Evolutionary conservation across 2,329 filamentous ascomycete genomes (phyloP), one percentile per base, ranked within the genome.

Genomic region (Aspergillus proliferans): DNA sequence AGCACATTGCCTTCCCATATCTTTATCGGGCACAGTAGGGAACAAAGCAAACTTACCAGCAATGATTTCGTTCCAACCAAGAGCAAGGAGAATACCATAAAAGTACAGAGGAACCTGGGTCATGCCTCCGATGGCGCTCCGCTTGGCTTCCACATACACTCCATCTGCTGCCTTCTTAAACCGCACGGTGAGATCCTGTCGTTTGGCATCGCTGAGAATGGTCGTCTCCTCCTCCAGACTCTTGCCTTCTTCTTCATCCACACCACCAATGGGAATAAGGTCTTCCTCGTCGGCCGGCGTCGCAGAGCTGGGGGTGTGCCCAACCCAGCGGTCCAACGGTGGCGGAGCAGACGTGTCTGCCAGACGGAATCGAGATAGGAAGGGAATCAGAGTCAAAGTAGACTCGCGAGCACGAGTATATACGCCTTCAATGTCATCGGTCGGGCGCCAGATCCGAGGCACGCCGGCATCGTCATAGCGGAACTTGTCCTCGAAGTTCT

Each of bases 401-500:
- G 89, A 94, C 71, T 97, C 92, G 55, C 92, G 83, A 3, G 93
- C 92, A 55, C 84, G 86, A 33, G 90, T 96, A 71, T 97, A 98
- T 39, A 94, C 76, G 42, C 92, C 91, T 73, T 98, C 93, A 52
- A 98, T 98, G 64, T 98, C 93, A 66, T 98, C 93, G 1, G 86
- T 91, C 1, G 93, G 93, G 21, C 91, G 84, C 93, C 93, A 98
- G 70, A 98, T 95, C 51, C 93, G 82, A 4, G 93, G 93, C 4
- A 98, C 93, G 22, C 93, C 93, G 6, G 84, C 84, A 51, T 96
- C 91, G 62, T 98, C 93, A 62, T 98, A 98, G 55, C 93, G 86
- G 80, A 98, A 98, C 71, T 95, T 96, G 74, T 98, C 93, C 71
- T 98, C 93, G 58, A 98, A 98, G 74, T 96, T 97, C 70, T 98